Base-by-base conservation (phyloP, 2,329 filamentous ascomycete species). In the Exophiala aquamarina region DNA sequence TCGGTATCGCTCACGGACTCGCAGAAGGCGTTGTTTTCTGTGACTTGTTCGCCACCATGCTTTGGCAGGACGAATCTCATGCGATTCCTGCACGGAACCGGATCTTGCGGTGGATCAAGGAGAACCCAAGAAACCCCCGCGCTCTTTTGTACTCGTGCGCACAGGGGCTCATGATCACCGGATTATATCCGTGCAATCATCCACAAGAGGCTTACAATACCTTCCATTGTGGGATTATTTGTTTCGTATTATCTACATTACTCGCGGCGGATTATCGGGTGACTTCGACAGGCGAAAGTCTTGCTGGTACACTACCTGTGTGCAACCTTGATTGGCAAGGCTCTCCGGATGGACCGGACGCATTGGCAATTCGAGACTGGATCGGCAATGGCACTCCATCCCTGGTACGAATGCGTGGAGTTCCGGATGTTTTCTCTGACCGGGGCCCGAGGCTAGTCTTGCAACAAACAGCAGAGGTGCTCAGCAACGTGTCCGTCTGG, bases 21-120 rank as follows among this genome's bases (percentile, higher is more conserved):
- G 39, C 39, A 7, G 28, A 42, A 42, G 39, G 23, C 3, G 39
- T 33, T 15, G 21, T 42, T 31, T 13, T 42, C 14, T 32, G 39
- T 42, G 39, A 42, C 28, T 31, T 44, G 41, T 21, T 44, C 31
- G 41, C 15, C 19, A n/a, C n/a, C n/a, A 44, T 36, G 41, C 41
- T 44, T 37, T 44, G 41, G 41, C 41, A 44, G 21, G 41, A 44
- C 33, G 41, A 37, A 26, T 35, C 33, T 20, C 18, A 14, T 36
- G 41, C 41, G 33, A 37, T 35, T 44, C 41, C 41, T 36, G 41
- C 41, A 15, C 31, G 41, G 31, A 35, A 44, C 9, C 41, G 33
- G 41, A 44, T 44, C 33, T 44, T 44, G 41, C 31, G 33, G 31
- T 44, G 41, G 41, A 37, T 23, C 32, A 44, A 21, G 41, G 41